Evolutionary conservation across 495 filamentous ascomycete species (phyloP).

Genomic region (Aspergillus baeticus): DNA sequence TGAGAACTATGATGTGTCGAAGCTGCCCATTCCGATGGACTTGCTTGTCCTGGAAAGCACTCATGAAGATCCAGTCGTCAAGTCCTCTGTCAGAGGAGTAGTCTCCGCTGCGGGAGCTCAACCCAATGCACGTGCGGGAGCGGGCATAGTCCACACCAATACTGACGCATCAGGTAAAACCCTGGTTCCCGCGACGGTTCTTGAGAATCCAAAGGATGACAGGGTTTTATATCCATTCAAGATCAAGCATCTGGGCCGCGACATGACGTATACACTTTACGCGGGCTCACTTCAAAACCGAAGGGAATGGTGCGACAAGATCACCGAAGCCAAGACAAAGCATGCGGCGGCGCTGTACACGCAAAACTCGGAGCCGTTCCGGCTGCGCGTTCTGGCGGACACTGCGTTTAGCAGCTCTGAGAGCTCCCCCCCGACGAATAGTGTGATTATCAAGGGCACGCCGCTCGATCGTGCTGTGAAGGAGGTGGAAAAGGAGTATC

Average conservation of each 20-base stretch:
- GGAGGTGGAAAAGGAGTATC: slow-evolving; percentile 78
- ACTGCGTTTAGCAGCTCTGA: slow-evolving; percentile 83
- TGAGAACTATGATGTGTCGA: slow-evolving; percentile 93
- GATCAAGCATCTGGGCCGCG: slow-evolving; percentile 91
- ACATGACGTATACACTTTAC: slow-evolving; percentile 81
- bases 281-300: slow-evolving; percentile 70
- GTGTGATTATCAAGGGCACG: slow-evolving; percentile 75
- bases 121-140: slow-evolving; percentile 45
- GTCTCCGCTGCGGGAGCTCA: slow-evolving; percentile 50
- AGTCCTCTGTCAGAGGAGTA: slow-evolving; percentile 75
- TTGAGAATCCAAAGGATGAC: slow-evolving; percentile 63
- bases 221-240: slow-evolving; percentile 91
- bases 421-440: slow-evolving; percentile 48
- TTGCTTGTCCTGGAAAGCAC: slow-evolving; percentile 87
- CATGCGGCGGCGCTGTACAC: slow-evolving; percentile 85
- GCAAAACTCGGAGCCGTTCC: slow-evolving; percentile 96
- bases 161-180: slow-evolving; percentile 48
- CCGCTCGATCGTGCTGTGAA: slow-evolving; percentile 87
- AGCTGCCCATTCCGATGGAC: slow-evolving; percentile 96
- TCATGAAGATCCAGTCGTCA: slow-evolving; percentile 85
- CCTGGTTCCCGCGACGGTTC: slow-evolving; percentile 47
- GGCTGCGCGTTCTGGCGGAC: slow-evolving; percentile 87
- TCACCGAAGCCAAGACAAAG: slow-evolving; percentile 88
- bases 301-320: slow-evolving; percentile 88
- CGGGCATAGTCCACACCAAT: slow-evolving; percentile 61